A percentile compares a stretch with the other conserved stretches of the same genome.
phyloP scores from a whole-genome alignment of 2,329 filamentous ascomycete species.

The Epichloe sibirici region DNA sequence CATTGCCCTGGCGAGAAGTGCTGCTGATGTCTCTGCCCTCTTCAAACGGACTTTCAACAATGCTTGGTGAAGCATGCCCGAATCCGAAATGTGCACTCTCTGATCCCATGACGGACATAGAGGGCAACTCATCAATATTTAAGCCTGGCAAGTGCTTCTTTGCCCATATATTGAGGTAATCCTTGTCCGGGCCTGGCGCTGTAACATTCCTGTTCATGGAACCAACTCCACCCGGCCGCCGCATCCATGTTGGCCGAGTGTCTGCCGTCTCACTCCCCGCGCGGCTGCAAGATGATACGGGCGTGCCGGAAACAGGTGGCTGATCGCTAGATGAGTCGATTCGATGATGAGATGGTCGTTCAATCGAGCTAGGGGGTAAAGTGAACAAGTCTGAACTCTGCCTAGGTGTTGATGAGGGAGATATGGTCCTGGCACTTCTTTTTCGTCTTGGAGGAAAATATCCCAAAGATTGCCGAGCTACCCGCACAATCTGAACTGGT shows the following conservation, averaged over 20 bases:
- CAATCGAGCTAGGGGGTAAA: slow-evolving; percentile 24
- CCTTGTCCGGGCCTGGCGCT: slow-evolving; percentile 69
- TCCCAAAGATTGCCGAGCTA: slow-evolving; percentile 68
- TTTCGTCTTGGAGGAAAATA: slow-evolving; percentile 86
- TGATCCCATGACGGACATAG: slow-evolving; percentile 51
- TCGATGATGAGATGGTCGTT: slow-evolving; percentile 26
- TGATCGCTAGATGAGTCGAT: slow-evolving; percentile 29
- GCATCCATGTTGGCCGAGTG: slow-evolving; percentile 48
- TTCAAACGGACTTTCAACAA: slow-evolving; percentile 40
- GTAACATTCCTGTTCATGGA: slow-evolving; percentile 61
- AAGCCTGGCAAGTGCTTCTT: slow-evolving; percentile 73
- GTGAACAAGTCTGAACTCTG: slow-evolving; percentile 50
- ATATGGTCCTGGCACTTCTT: slow-evolving; percentile 62
- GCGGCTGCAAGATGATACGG: slow-evolving; percentile 24
- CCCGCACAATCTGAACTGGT: slow-evolving; percentile 74
- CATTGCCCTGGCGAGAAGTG: slow-evolving; percentile 33
- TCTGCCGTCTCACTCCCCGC: slow-evolving; percentile 27
- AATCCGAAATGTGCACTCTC: slow-evolving; percentile 48
- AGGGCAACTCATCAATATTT: slow-evolving; percentile 54
- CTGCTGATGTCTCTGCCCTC: slow-evolving; percentile 31
- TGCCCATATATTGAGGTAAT: slow-evolving; percentile 74
- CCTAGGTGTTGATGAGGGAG: slow-evolving; percentile 54
- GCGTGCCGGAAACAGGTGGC: slow-evolving; percentile 20
- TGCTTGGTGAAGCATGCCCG: slow-evolving; percentile 24
- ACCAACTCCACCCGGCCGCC: slow-evolving; percentile 78